Conservation (phyloP, 371 early-diverging fungal species). For the Conidiobolus incongruus region DNA sequence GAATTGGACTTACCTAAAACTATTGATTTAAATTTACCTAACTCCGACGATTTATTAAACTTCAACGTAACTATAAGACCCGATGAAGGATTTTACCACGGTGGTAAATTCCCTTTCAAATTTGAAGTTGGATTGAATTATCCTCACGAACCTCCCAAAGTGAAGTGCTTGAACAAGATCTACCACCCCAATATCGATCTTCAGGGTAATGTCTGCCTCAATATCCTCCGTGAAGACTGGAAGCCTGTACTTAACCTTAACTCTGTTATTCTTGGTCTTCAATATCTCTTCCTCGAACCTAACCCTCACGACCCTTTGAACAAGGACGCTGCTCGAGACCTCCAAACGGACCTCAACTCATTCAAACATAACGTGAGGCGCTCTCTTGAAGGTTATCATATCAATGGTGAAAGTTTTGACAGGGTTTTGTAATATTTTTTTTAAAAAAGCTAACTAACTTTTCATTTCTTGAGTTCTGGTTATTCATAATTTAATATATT, state of each 20-base stretch:
- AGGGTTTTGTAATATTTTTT: no score
- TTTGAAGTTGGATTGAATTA: constrained; percentile 84
- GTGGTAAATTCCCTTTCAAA: constrained; percentile 79
- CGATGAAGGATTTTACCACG: constrained; percentile 85
- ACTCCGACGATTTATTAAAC: constrained; percentile 60
- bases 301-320: constrained; percentile 99
- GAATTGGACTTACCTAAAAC: constrained; percentile 61
- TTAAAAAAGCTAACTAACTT: no score
- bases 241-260: constrained; percentile 95
- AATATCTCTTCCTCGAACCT: constrained; percentile 90
- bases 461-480: no score
- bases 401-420: no score
- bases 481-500: no score
- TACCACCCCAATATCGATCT: constrained; percentile 98
- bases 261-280: constrained; percentile 86
- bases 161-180: constrained; percentile 81
- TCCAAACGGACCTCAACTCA: no score
- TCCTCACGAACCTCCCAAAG: constrained; percentile 98
- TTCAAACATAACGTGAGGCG: no score
- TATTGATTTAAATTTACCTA: constrained; percentile 53
- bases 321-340: constrained; percentile 65
- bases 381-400: no score
- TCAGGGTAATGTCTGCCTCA: constrained; percentile 95
- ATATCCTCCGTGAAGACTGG: constrained; percentile 99
- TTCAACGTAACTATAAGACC: constrained; percentile 69